Base-by-base conservation (phyloP, 2,329 filamentous ascomycete genomes). In the Aspergillus neoniger region DNA sequence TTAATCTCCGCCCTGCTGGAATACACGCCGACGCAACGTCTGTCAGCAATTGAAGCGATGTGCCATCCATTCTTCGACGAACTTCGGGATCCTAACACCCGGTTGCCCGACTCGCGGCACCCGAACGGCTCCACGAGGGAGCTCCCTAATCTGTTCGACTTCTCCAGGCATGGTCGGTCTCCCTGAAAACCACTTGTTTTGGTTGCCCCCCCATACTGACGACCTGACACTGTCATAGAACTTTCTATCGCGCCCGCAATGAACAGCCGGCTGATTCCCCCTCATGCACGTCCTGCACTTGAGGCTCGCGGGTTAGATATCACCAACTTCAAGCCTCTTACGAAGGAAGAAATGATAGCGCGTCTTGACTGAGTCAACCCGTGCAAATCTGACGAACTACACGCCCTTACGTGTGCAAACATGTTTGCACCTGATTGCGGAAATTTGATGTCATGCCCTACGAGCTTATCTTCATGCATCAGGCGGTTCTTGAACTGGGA, bases 51-150 rank as follows among this genome's bases (percentile, higher is more conserved):
- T 65, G 92, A 98, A 72, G 95, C 95, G 55, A 96, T 99, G 93
- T 90, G 96, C 60, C 95, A 99, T 72, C 92, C 95, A 39, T 99
- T 98, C 85, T 99, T 99, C 73, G 94, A 99, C 73, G 95, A 99
- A 79, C 84, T 99, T 65, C 87, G 95, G 72, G 92, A 97, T 72
- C 91, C 92, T n/a, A 88, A 78, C 76, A 98, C 93, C 62, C 91
- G 90, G 76, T 84, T 99, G 66, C 95, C 94, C 9, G 95, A 99
- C 77, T 99, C 95, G 23, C 90, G 95, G 75, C 92, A 97, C 79
- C 86, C 91, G 63, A 91, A 90, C 67, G 90, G 90, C 63, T 84
- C 90, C 50, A 79, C 90, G 53, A 90, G 90, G 74, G 93, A 97
- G 63, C 81, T 99, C 55, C 95, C 95, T 21, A 84, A 85, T 49